These are phyloP conservation scores for Hypericum androsaemum DNA, from an alignment of 345 rosid genomes.

Conservation along the genomic window DNA sequence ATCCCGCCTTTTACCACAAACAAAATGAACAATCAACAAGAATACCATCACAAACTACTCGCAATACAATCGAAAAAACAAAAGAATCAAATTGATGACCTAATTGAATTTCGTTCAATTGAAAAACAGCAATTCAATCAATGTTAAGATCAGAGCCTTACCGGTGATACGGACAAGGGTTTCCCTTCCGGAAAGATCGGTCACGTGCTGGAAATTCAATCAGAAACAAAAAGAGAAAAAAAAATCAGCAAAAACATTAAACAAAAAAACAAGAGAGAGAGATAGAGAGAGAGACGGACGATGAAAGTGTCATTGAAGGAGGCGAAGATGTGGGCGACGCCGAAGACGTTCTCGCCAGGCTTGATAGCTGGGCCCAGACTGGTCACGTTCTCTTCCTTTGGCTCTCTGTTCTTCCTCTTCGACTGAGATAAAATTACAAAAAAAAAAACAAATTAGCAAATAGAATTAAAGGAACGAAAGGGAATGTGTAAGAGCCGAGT, in stretches of 20 bases:
- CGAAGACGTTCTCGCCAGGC: background rate
- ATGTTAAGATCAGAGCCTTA: background rate
- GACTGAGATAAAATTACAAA: too few species aligned
- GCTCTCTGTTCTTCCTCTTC: too few species aligned
- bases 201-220: background rate
- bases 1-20: background rate
- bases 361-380: too few species aligned
- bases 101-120: too few species aligned
- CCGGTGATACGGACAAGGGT: conserved; percentile 7
- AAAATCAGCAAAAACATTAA: too few species aligned
- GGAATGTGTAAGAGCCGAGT: too few species aligned
- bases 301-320: conserved; percentile 9
- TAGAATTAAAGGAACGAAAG: too few species aligned
- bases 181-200: conserved; percentile 8
- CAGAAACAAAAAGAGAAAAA: background rate
- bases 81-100: background rate
- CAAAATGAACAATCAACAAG: background rate
- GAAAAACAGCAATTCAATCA: too few species aligned
- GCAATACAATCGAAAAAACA: background rate
- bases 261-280: too few species aligned
- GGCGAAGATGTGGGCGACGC: conserved; percentile 3
- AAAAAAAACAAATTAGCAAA: too few species aligned
- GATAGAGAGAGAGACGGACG: background rate
- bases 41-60: too few species aligned
- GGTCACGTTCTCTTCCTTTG: too few species aligned